Evolutionary conservation across 495 filamentous ascomycete species (phyloP).

Genomic region (Tuber indicum): DNA sequence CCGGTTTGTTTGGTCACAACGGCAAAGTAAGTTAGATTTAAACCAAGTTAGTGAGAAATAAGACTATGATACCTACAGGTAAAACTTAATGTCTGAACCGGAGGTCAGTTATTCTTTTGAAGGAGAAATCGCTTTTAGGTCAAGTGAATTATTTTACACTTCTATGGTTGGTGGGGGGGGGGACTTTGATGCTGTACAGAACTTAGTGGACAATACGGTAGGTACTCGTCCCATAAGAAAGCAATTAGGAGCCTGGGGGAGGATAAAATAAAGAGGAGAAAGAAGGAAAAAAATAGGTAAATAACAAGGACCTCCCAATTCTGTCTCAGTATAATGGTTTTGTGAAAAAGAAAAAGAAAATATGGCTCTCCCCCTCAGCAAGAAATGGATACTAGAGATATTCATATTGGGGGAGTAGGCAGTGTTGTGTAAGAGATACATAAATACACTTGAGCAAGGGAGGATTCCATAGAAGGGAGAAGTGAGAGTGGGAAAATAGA

Average conservation of each 20-base stretch:
- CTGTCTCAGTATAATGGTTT: neutral
- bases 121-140: neutral
- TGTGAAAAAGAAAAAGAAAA: neutral
- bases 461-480: conserved; percentile 1
- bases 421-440: neutral
- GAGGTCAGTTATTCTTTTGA: neutral
- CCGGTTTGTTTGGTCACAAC: conserved; percentile 16
- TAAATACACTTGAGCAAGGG: neutral
- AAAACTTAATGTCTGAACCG: neutral
- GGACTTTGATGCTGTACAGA: conserved; percentile 7
- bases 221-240: neutral
- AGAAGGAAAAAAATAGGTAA: neutral
- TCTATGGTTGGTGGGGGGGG: conserved; percentile 1
- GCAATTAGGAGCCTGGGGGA: neutral
- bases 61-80: neutral
- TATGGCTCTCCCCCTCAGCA: neutral
- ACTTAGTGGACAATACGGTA: neutral
- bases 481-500: conserved; percentile 22
- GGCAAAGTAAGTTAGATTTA: neutral
- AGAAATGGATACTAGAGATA: neutral
- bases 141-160: conserved; percentile 21
- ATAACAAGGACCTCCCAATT: conserved; percentile 2
- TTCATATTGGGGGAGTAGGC: neutral
- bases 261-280: neutral
- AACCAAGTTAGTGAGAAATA: neutral